phyloP scores from a whole-genome alignment of 345 rosid species.

The Dipteronia sinensis region DNA sequence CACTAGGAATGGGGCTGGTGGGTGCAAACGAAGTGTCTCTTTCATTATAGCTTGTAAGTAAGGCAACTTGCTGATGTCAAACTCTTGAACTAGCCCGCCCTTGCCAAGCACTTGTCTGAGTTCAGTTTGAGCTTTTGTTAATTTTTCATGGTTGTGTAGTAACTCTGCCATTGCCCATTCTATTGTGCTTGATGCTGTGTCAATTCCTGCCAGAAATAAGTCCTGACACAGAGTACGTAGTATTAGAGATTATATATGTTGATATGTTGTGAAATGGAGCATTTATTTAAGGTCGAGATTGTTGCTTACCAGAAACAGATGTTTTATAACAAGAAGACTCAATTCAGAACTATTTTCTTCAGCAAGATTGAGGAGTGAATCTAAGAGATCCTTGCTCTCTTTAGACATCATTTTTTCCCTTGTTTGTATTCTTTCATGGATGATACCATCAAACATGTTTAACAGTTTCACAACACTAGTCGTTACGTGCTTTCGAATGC shows the following conservation, averaged over 20 bases:
- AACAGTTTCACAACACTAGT: background rate
- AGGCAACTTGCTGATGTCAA: slow-evolving; percentile 27
- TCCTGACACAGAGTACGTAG: slow-evolving; percentile 28
- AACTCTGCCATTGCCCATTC: slow-evolving; percentile 40
- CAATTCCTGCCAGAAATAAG: slow-evolving; percentile 43
- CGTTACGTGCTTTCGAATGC: background rate
- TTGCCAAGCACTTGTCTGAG: slow-evolving; percentile 32
- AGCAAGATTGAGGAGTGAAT: slow-evolving; percentile 30
- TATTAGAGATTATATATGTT: background rate
- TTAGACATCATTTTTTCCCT: background rate
- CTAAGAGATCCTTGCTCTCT: slow-evolving; percentile 34
- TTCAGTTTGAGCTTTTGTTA: slow-evolving; percentile 29
- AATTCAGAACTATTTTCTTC: slow-evolving; percentile 24
- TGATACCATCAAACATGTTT: slow-evolving; percentile 6
- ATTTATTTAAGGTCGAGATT: background rate
- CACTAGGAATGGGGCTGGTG: slow-evolving; percentile 34
- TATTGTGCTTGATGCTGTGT: slow-evolving; percentile 39
- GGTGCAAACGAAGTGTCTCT: slow-evolving; percentile 50
- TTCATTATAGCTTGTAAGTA: slow-evolving; percentile 43
- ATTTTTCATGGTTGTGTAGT: slow-evolving; percentile 7
- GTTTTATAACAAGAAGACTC: slow-evolving; percentile 25
- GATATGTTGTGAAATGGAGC: background rate
- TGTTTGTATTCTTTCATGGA: slow-evolving; percentile 3
- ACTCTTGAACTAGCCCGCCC: slow-evolving; percentile 32
- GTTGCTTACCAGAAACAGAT: slow-evolving; percentile 34